A percentile compares a stretch with the other conserved stretches of the same genome.
Evolutionary conservation across 495 filamentous ascomycete species (phyloP).

Genomic region (Saxispiralis lemnorum): DNA sequence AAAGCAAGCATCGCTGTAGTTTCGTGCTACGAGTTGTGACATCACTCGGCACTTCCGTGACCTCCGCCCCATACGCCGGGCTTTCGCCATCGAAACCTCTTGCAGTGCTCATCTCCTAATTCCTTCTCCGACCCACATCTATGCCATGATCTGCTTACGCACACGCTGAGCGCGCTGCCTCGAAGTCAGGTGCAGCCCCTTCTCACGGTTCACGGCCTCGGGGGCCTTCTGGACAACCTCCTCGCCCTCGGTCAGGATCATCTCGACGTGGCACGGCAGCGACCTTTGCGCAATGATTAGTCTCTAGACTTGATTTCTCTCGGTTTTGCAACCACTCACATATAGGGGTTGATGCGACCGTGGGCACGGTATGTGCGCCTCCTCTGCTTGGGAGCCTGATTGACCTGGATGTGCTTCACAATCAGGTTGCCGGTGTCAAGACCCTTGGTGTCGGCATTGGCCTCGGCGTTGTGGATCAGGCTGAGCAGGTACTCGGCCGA

Average conservation of each 20-base stretch:
- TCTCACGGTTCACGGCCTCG: slow-evolving; percentile 41
- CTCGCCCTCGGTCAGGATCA: slow-evolving; percentile 92
- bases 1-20: too few species aligned
- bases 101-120: too few species aligned
- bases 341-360: slow-evolving; percentile 43
- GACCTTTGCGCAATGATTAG: slow-evolving; percentile 31
- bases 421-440: slow-evolving; percentile 91
- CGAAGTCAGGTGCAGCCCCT: slow-evolving; percentile 46
- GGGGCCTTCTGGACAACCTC: slow-evolving; percentile 79
- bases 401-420: slow-evolving; percentile 99
- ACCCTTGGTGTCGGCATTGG: slow-evolving; percentile 97
- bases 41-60: too few species aligned
- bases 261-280: slow-evolving; percentile 98
- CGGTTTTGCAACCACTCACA: slow-evolving; percentile 42
- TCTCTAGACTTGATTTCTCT: neutral
- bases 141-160: slow-evolving; percentile 46
- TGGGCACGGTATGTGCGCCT: slow-evolving; percentile 98
- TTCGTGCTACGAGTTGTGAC: too few species aligned
- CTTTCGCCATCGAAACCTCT: too few species aligned
- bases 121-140: neutral
- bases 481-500: slow-evolving; percentile 92
- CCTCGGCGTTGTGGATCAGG: slow-evolving; percentile 96
- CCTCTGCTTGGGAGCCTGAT: slow-evolving; percentile 97
- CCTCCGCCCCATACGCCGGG: too few species aligned
- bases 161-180: slow-evolving; percentile 73